Conservation (phyloP, 2,329 filamentous ascomycete genomes). For the Pseudogymnoascus sp. region DNA sequence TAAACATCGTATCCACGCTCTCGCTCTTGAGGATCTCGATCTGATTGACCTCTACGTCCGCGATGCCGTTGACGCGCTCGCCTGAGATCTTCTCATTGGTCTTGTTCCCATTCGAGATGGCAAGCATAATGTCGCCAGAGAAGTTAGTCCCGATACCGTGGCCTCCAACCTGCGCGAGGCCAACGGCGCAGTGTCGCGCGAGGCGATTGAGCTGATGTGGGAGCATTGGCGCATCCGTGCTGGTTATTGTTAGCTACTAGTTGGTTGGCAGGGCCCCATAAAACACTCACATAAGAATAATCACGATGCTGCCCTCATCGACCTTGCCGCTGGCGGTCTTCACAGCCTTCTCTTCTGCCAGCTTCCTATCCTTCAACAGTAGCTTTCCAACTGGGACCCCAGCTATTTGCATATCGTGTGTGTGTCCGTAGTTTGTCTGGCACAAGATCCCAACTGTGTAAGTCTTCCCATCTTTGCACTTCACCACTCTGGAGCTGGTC, state of each 20-base stretch:
- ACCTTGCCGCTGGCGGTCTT: conserved; percentile 37
- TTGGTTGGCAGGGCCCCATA: neutral
- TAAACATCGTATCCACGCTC: conserved; percentile 54
- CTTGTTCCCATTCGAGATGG: conserved; percentile 54
- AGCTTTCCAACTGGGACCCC: conserved; percentile 56
- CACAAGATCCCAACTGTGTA: conserved; percentile 57
- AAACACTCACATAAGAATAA: conserved; percentile 41
- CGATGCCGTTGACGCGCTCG: conserved; percentile 21
- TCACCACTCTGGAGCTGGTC: conserved; percentile 50
- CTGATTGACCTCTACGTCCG: conserved; percentile 34
- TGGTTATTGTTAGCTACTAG: conserved; percentile 11
- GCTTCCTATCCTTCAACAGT: conserved; percentile 41
- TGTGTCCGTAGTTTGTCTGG: conserved; percentile 58
- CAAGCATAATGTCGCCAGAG: conserved; percentile 61
- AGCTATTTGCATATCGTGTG: conserved; percentile 48
- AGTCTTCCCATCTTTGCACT: conserved; percentile 35
- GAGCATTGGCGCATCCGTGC: conserved; percentile 53
- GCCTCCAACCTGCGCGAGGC: conserved; percentile 53
- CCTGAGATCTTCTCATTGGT: conserved; percentile 21
- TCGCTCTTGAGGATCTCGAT: conserved; percentile 48
- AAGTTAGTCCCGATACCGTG: conserved; percentile 47
- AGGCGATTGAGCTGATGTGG: conserved; percentile 50
- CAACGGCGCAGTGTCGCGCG: conserved; percentile 54
- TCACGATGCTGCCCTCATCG: conserved; percentile 56
- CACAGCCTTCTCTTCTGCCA: conserved; percentile 28